These are phyloP conservation scores for Suhomyces sp. DNA, from an alignment of 805 yeast genomes.

Conservation along the genomic window DNA sequence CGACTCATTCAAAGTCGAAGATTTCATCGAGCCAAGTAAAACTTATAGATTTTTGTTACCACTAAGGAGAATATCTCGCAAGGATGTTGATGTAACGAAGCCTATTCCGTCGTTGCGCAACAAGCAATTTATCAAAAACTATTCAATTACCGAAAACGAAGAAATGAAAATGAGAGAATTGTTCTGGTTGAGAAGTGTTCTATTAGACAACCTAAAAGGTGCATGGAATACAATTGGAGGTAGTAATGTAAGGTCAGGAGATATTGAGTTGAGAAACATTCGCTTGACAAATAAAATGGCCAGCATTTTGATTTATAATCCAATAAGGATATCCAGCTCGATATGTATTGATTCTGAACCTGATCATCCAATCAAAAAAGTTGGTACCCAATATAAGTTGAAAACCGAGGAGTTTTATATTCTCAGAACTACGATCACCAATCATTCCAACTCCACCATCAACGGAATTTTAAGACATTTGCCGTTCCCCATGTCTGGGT, in stretches of 20 bases:
- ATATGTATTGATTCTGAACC: constrained; percentile 12
- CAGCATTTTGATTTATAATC: constrained; percentile 43
- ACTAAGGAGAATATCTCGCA: constrained; percentile 50
- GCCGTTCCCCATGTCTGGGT: constrained; percentile 35
- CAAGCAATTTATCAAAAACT: constrained; percentile 66
- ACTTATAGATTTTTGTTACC: constrained; percentile 67
- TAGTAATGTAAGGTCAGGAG: constrained; percentile 43
- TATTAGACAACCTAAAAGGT: constrained; percentile 61
- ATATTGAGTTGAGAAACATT: constrained; percentile 63
- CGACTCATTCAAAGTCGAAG: constrained; percentile 26
- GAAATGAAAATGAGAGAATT: constrained; percentile 53
- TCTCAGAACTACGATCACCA: constrained; percentile 48
- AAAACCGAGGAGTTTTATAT: constrained; percentile 50
- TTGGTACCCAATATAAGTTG: constrained; percentile 31
- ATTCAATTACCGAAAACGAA: constrained; percentile 53
- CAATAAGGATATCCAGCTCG: constrained; percentile 10
- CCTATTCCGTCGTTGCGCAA: constrained; percentile 70
- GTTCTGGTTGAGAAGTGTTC: constrained; percentile 78
- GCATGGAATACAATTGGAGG: constrained; percentile 49
- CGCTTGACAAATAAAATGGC: constrained; percentile 63
- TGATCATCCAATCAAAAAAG: constrained; percentile 10
- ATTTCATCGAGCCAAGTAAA: constrained; percentile 25
- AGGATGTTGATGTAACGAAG: constrained; percentile 40
- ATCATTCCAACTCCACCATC: constrained; percentile 41
- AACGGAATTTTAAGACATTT: constrained; percentile 62